Evolutionary conservation across 129 eudicot species (phyloP), one percentile per base, ranked within the genome.

Genomic region (Centaurea solstitialis): DNA sequence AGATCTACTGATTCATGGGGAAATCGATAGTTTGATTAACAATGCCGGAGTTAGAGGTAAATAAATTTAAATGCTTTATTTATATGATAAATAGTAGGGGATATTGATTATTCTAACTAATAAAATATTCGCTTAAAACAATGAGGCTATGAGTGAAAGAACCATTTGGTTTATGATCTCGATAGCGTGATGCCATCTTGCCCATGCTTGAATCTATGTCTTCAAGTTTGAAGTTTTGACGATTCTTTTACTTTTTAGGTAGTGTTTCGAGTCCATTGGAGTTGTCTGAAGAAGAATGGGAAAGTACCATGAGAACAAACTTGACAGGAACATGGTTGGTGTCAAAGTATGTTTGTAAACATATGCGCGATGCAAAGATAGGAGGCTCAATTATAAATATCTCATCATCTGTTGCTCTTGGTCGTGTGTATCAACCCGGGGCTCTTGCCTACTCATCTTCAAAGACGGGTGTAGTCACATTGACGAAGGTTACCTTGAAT

Each of bases 371-470:
- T 70, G 85, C 94, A 3, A 77, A 85, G 8, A 82, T 39, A 6
- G 87, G 91, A n/a, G 98, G 97, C 47, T 94, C 97, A 17, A 72
- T 94, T 12, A 79, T 94, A 23, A 92, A 92, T 39, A 86, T 94
- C 37, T 82, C 93, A 7, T 94, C 98, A 30, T 87, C 87, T 75
- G 66, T 92, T 21, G 98, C 96, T 61, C 90, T 94, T 67, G 65
- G 90, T 72, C 91, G 98, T 5, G 98, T 93, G 4, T 87, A 90
- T 4, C 75, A 88, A 22, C 94, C 96, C 2, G 96, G 98, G 15
- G 70, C 70, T 39, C 85, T 84, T 15, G 97, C 90, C 18, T 94
- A 94, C 69, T 68, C 90, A 79, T 18, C 92, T 82, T 87, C 96
- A 66, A 94, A 94, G 82, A 38, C 87, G 0, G 97, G 85, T 20